Evolutionary conservation across 2,329 filamentous ascomycete species (phyloP), one percentile per base, ranked within the genome.

Genomic region (Fusarium camptoceras): DNA sequence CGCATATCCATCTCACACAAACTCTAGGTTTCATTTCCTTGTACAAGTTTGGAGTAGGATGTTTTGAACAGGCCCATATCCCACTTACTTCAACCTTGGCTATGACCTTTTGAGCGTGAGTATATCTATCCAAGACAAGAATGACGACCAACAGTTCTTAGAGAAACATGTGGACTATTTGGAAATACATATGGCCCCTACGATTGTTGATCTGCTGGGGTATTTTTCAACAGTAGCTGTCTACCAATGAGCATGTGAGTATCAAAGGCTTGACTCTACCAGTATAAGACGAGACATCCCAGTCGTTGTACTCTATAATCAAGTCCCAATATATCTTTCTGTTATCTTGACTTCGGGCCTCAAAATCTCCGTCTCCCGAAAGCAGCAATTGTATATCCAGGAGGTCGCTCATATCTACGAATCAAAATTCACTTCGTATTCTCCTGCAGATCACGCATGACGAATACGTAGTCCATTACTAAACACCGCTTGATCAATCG

Each of bases 391-490:
- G 1, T 6, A n/a, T 37, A n/a, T 7, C 34, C 34, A 37, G 0
- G 34, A 37, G 34, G 34, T 37, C 18, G 34, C 18, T n/a, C 34
- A 14, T 20, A 24, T 27, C 42, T 60, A 22, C 49, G 49, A 53
- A 53, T 53, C 49, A 53, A 6, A 22, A 6, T 54, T 27, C 55
- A 27, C 49, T 61, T 66, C 56, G 20, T 28, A 39, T 6, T 25
- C 37, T 28, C 42, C 51, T 59, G 50, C 63, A 60, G 43, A 71
- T 71, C 58, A 59, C 58, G 54, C 54, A 64, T 53, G 31, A 42
- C 44, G 39, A 46, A 14, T 67, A 70, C 53, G 54, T 64, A 66
- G 47, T 24, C 15, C 24, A 66, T 66, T 43, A 66, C 60, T 65
- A 65, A 65, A 42, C 57, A 44, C 14, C 22, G 25, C 18, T 28